Percentiles rank a stretch among this genome's conserved stretches.
Evolutionary conservation across 495 filamentous ascomycete genomes (phyloP).

Genomic region (Neurospora tetrasperma): DNA sequence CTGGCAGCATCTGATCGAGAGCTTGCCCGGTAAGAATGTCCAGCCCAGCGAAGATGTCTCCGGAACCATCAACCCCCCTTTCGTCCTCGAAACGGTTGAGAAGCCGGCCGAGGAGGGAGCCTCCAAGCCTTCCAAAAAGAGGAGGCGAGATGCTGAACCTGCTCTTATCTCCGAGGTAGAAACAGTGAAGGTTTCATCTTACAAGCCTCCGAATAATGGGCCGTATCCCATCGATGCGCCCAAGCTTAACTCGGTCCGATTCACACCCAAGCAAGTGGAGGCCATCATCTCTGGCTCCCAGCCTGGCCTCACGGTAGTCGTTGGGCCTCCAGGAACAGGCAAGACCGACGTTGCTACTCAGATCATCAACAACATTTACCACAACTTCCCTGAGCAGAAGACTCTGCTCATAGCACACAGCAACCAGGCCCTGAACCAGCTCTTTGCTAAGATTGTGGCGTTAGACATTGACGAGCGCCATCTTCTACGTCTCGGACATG

Average conservation of each 20-base stretch:
- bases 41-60: constrained; percentile 61
- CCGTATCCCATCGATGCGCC: constrained; percentile 86
- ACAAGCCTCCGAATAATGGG: constrained; percentile 81
- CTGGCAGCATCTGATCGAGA: constrained; percentile 88
- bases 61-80: constrained; percentile 76
- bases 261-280: constrained; percentile 84
- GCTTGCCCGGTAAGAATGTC: constrained; percentile 72
- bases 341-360: constrained; percentile 98
- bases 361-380: constrained; percentile 98
- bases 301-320: constrained; percentile 87
- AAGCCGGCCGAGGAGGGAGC: constrained; percentile 32
- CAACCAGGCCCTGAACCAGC: constrained; percentile 94
- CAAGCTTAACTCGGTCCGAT: constrained; percentile 72
- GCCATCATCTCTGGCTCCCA: constrained; percentile 92
- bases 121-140: constrained; percentile 62
- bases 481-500: constrained; percentile 83
- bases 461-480: constrained; percentile 95
- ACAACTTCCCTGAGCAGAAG: constrained; percentile 87
- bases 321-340: constrained; percentile 91
- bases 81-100: constrained; percentile 59
- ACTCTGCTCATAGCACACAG: constrained; percentile 93
- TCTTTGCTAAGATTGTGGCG: constrained; percentile 96
- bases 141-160: constrained; percentile 63
- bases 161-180: constrained; percentile 47
- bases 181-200: constrained; percentile 74